phyloP scores from a whole-genome alignment of 75 land plant species.

The Pseudotsuga menziesii region DNA sequence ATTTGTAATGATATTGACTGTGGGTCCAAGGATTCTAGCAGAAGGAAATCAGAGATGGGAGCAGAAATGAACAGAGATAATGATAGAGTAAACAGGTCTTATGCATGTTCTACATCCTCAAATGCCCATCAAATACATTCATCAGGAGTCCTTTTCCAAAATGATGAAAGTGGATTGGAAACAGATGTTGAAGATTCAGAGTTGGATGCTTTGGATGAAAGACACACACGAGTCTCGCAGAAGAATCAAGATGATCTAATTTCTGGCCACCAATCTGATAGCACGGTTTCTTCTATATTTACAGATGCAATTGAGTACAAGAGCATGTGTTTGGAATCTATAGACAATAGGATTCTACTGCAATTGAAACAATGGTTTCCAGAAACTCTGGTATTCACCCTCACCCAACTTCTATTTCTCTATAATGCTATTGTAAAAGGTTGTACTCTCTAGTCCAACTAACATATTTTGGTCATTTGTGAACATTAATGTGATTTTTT shows the following conservation, averaged over 20 bases:
- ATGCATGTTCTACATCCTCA: slow-evolving; percentile 12
- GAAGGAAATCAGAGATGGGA: slow-evolving; percentile 32
- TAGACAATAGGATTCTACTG: slow-evolving; percentile 66
- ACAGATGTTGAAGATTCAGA: slow-evolving; percentile 9
- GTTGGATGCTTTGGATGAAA: neutral
- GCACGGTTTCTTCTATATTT: slow-evolving; percentile 15
- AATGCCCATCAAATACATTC: slow-evolving; percentile 29
- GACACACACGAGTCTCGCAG: neutral
- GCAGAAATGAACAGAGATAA: slow-evolving; percentile 20
- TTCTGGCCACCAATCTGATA: neutral
- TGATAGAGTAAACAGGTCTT: slow-evolving; percentile 14
- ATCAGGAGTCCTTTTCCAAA: slow-evolving; percentile 8
- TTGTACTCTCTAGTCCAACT: too few relatives aligned
- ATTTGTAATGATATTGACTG: slow-evolving; percentile 26
- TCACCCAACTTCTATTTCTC: neutral
- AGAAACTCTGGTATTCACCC: slow-evolving; percentile 41
- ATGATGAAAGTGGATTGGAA: slow-evolving; percentile 19
- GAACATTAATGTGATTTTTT: neutral
- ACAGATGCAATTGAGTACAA: slow-evolving; percentile 48
- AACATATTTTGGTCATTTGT: too few relatives aligned
- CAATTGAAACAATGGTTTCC: slow-evolving; percentile 65
- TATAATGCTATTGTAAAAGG: too few relatives aligned
- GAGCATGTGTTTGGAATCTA: slow-evolving; percentile 20
- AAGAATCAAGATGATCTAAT: neutral
- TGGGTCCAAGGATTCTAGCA: slow-evolving; percentile 25